Evolutionary conservation across 2,329 filamentous ascomycete species (phyloP).

Genomic region (Cladorrhinum sp.): DNA sequence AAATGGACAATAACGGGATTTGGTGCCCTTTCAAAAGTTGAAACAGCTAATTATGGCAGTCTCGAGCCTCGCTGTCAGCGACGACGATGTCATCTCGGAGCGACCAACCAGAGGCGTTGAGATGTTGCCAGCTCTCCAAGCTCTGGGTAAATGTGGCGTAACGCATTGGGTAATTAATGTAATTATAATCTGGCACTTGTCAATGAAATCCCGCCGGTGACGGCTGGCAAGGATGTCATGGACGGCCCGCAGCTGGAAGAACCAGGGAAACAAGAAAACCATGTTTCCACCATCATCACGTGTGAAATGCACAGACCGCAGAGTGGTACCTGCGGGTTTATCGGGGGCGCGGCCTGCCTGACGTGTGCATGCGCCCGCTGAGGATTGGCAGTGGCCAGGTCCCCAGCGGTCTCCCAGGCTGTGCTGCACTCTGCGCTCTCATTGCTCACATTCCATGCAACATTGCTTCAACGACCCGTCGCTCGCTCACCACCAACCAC

Average conservation of each 20-base stretch:
- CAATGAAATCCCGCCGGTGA: no score
- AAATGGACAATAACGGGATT: background rate
- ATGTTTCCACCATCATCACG: conserved; percentile 18
- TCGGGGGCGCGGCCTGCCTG: conserved; percentile 13
- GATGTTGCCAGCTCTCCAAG: conserved; percentile 3
- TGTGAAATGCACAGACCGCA: conserved; percentile 18
- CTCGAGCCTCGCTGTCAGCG: background rate
- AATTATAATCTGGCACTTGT: background rate
- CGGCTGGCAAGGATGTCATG: conserved; percentile 9
- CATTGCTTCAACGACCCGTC: conserved; percentile 15
- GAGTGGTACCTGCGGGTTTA: conserved; percentile 7
- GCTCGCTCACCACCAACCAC: conserved; percentile 14
- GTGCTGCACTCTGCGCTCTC: conserved; percentile 9
- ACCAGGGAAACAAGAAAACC: conserved; percentile 3
- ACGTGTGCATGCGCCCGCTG: conserved; percentile 23
- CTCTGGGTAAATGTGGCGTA: conserved; percentile 8
- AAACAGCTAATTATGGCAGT: conserved; percentile 2
- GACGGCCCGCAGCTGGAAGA: no score
- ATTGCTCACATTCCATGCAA: conserved; percentile 6
- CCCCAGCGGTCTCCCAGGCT: conserved; percentile 10
- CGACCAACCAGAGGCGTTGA: conserved; percentile 12
- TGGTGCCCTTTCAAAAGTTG: background rate
- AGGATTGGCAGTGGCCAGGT: conserved; percentile 20
- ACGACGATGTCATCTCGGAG: background rate
- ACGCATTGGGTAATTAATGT: background rate